Evolutionary conservation across 2,329 filamentous ascomycete genomes (phyloP).

Genomic region (Trichoderma harzianum): DNA sequence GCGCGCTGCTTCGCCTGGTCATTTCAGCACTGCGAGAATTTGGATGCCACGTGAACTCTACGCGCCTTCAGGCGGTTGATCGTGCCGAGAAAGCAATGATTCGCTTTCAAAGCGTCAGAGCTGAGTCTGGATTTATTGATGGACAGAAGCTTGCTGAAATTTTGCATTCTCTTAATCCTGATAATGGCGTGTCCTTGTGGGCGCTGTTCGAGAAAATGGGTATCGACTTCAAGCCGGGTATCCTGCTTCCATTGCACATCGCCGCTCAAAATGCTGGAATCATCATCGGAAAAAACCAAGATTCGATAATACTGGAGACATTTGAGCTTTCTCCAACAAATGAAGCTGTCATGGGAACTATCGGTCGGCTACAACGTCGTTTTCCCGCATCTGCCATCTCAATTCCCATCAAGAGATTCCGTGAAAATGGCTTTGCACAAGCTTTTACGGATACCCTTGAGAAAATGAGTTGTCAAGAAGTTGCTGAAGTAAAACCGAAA

Average conservation of each 20-base stretch:
- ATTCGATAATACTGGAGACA: not conserved
- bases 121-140: not conserved
- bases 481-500: conserved; percentile 18
- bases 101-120: not conserved
- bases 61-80: not conserved
- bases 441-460: conserved; percentile 20
- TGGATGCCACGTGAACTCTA: not conserved
- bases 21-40: not conserved
- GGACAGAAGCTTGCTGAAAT: not conserved
- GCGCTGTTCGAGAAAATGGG: not conserved
- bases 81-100: not conserved
- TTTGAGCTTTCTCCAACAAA: not conserved
- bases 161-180: not conserved
- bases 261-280: not conserved
- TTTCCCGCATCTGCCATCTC: not conserved
- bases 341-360: not conserved
- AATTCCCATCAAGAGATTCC: not conserved
- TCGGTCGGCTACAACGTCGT: not conserved
- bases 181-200: not conserved
- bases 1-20: not conserved
- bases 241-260: not conserved
- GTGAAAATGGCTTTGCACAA: not conserved
- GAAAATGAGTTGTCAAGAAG: conserved; percentile 29
- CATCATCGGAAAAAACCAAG: not conserved
- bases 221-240: not conserved